Percentiles rank a stretch among this genome's conserved stretches.
Conservation (phyloP, 208 protist species). For the Vickermania spadyakhi region DNA sequence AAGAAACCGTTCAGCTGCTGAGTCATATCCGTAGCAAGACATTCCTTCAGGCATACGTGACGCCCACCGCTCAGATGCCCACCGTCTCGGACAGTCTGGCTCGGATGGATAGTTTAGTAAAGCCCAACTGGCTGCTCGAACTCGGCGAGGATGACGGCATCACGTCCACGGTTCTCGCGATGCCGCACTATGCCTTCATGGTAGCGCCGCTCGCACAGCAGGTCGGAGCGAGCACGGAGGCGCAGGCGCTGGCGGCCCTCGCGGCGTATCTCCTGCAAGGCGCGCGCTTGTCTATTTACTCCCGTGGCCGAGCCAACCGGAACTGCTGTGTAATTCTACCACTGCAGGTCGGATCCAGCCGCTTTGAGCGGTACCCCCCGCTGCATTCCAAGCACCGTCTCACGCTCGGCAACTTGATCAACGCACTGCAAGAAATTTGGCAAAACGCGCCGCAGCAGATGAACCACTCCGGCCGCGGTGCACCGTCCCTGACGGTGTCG, state of each 20-base stretch:
- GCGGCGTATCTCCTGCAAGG: constrained; percentile 70
- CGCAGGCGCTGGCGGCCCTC: constrained; percentile 59
- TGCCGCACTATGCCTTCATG: constrained; percentile 7
- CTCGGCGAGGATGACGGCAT: constrained; percentile 56
- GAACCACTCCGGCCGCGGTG: constrained; percentile 14
- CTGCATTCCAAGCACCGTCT: constrained; percentile 55
- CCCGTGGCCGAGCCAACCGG: constrained; percentile 7
- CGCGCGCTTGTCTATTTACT: constrained; percentile 58
- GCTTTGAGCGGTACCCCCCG: constrained; percentile 29
- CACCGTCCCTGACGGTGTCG: constrained; percentile 31
- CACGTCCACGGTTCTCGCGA: constrained; percentile 40
- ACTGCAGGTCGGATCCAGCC: constrained; percentile 27
- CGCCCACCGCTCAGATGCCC: constrained; percentile 7
- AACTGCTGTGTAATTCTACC: constrained; percentile 55
- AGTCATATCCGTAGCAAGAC: constrained; percentile 24
- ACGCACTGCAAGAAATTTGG: constrained; percentile 74
- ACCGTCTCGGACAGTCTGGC: not conserved
- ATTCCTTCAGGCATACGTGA: constrained; percentile 28
- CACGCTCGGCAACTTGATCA: constrained; percentile 25
- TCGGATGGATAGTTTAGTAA: constrained; percentile 35
- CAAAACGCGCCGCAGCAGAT: constrained; percentile 12
- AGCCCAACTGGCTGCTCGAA: constrained; percentile 28
- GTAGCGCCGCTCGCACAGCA: constrained; percentile 27
- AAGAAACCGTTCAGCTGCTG: constrained; percentile 19
- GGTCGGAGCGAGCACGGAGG: constrained; percentile 23